Evolutionary conservation across 768 basidiomycete species (phyloP).

Genomic region (Mycena belliarum): DNA sequence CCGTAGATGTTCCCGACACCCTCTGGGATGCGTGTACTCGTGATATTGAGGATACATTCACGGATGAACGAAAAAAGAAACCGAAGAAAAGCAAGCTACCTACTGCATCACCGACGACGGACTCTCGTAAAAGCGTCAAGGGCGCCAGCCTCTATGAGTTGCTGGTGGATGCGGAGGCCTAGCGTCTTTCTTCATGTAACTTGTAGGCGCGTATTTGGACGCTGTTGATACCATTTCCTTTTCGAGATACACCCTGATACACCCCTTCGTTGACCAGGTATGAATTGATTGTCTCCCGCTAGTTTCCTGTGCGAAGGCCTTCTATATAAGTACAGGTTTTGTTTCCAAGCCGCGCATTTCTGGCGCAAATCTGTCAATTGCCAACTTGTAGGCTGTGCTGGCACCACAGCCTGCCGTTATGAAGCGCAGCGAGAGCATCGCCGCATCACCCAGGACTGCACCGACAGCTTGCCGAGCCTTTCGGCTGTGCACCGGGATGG

Average conservation of each 20-base stretch:
- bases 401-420: background rate
- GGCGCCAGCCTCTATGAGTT: slow-evolving; percentile 18
- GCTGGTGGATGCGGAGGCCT: slow-evolving; percentile 22
- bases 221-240: background rate
- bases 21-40: slow-evolving; percentile 50
- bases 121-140: slow-evolving; percentile 1
- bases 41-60: slow-evolving; percentile 51
- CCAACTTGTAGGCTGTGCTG: slow-evolving; percentile 1
- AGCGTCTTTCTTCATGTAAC: background rate
- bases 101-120: slow-evolving; percentile 23
- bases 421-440: background rate
- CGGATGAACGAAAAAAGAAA: slow-evolving; percentile 48
- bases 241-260: background rate
- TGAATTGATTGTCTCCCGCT: background rate
- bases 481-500: slow-evolving; percentile 1
- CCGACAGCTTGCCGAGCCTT: slow-evolving; percentile 1
- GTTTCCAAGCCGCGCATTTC: background rate
- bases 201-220: background rate
- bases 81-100: slow-evolving; percentile 33
- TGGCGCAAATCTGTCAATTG: too few species aligned
- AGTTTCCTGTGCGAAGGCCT: slow-evolving; percentile 5
- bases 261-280: too few species aligned
- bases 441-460: background rate
- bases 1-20: slow-evolving; percentile 30
- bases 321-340: background rate